Evolutionary conservation across 768 basidiomycete genomes (phyloP).

Genomic region (Lactifluus subvellereus): DNA sequence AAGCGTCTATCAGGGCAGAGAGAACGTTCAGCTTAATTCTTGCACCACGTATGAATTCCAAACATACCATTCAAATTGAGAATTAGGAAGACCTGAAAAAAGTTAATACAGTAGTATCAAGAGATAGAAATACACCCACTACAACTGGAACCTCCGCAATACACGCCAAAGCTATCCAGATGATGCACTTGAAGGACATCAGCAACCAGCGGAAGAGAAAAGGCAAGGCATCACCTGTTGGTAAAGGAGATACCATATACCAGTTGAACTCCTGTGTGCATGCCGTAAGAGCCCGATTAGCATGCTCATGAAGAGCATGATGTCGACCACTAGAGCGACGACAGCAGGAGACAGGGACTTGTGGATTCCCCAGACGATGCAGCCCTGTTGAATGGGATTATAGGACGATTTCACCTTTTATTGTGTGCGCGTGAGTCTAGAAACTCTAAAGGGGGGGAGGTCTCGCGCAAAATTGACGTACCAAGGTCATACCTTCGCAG

Average conservation of each 20-base stretch:
- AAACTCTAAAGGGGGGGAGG: not conserved
- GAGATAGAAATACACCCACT: not conserved
- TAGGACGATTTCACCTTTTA: not conserved
- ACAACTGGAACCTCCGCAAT: not conserved
- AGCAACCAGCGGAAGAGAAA: not conserved
- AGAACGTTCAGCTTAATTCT: too few relatives aligned
- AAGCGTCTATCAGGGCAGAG: too few relatives aligned
- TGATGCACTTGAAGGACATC: not conserved
- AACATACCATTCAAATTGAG: too few relatives aligned
- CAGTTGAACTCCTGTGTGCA: not conserved
- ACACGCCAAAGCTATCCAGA: not conserved
- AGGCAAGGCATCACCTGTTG: not conserved
- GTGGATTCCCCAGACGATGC: not conserved
- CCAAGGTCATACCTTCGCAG: not conserved
- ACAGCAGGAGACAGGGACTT: not conserved
- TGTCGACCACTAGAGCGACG: not conserved
- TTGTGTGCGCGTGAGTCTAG: not conserved
- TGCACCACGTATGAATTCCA: too few relatives aligned
- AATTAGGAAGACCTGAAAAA: too few relatives aligned
- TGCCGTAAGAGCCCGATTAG: not conserved
- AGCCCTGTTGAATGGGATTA: not conserved
- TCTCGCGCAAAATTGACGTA: not conserved
- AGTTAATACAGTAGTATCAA: too few relatives aligned
- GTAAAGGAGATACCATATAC: constrained; percentile 2
- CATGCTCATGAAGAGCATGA: not conserved